Conservation (phyloP, 768 basidiomycete species). For the Austroboletus eburneus region DNA sequence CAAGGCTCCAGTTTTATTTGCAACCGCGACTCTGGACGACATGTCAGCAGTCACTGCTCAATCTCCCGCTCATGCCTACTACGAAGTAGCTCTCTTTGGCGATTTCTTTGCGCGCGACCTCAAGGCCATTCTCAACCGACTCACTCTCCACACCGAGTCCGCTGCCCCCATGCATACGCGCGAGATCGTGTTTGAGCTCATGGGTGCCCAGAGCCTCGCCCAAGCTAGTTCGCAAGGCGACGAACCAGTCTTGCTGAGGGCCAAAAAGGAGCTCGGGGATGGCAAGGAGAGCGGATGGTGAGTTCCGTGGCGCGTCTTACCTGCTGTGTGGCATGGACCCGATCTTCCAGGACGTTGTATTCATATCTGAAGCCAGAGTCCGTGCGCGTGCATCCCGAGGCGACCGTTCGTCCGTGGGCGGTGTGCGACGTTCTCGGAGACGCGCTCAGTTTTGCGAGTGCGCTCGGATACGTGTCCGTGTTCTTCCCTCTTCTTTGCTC, state of each 20-base stretch:
- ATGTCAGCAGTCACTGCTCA: slow-evolving; percentile 23
- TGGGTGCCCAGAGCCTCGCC: slow-evolving; percentile 60
- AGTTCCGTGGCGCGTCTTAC: slow-evolving; percentile 14
- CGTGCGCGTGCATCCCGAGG: slow-evolving; percentile 78
- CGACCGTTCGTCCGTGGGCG: slow-evolving; percentile 84
- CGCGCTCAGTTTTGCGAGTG: slow-evolving; percentile 74
- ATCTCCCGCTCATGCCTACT: slow-evolving; percentile 55
- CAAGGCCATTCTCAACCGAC: slow-evolving; percentile 71
- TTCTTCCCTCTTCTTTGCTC: not conserved
- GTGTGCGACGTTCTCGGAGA: slow-evolving; percentile 76
- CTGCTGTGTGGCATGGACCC: not conserved
- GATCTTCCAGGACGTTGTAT: slow-evolving; percentile 57
- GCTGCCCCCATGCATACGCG: slow-evolving; percentile 68
- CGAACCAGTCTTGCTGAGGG: slow-evolving; percentile 68
- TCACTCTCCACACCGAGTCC: slow-evolving; percentile 78
- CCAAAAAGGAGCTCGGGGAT: slow-evolving; percentile 68
- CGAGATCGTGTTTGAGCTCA: slow-evolving; percentile 79
- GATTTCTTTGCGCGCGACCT: slow-evolving; percentile 79
- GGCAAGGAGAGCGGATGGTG: slow-evolving; percentile 58
- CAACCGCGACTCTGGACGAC: not conserved
- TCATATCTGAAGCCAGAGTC: slow-evolving; percentile 83
- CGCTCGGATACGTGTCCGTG: slow-evolving; percentile 69
- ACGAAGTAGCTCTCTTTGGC: slow-evolving; percentile 80
- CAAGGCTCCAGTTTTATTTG: too few relatives aligned
- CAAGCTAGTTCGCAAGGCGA: slow-evolving; percentile 44